Evolutionary conservation across 371 early-diverging fungal species (phyloP), one percentile per base, ranked within the genome.

Genomic region (Saksenaea vasiformis): DNA sequence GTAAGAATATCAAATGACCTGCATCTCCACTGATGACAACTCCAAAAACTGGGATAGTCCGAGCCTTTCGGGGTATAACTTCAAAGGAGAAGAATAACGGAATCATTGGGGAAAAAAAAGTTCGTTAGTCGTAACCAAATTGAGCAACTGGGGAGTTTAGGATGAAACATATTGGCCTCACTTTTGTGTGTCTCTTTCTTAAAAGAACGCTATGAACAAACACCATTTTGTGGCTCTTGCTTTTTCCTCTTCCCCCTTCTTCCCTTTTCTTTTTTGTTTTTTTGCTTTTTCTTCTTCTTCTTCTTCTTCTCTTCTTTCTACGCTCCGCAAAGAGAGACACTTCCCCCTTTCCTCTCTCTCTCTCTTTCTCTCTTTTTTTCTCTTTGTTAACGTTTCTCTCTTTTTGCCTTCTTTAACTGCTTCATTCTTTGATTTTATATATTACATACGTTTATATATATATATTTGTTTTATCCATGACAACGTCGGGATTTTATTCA

Each of bases 271-370:
- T 56, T 35, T 4, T 22, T 35, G 8, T 35, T 36, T 36, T 56
- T 56, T 56, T 10, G 22, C 8, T 56, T 35, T 58, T 39, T n/a
- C n/a, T 54, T 58, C 39, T 65, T 54, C 27, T 58, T 35, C 54
- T 58, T 37, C 15, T 54, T 43, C 58, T 54, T 47, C 27, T 61
- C 56, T 47, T 56, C 24, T 57, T 36, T 57, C 14, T 61, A 53
- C 31, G 14, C 55, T 54, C 53, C 56, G 14, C 56, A 19, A 17
- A 41, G 17, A 17, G 28, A 22, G n/a, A 44, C 34, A 19, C 56
- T 58, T 54, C 58, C 39, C 53, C 54, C 37, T 27, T 37, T 39
- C 24, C 38, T 34, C 27, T 53, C 41, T 24, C 38, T 31, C 35
- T 53, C 14, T 35, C 4, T 39, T 54, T 17, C 17, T 62, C 15